Percentiles rank a stretch among this genome's conserved stretches.
Conservation (phyloP, 2,329 filamentous ascomycete species). For the Aspergillus carbonarius region DNA sequence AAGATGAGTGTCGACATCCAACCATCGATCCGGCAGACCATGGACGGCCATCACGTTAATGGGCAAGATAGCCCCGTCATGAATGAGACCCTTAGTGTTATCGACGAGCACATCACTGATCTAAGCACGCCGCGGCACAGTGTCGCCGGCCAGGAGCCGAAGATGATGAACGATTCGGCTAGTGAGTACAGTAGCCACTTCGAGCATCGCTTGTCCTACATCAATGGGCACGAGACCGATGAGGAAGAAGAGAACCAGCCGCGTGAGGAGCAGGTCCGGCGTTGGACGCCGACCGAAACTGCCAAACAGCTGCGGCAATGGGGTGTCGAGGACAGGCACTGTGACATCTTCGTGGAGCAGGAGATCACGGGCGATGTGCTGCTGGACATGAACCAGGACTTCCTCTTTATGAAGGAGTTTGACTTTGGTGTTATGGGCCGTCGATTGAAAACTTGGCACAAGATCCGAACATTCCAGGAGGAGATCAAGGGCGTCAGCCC, state of each 20-base stretch:
- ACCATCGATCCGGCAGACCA: slow-evolving; percentile 45
- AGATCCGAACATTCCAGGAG: slow-evolving; percentile 87
- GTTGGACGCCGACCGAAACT: slow-evolving; percentile 78
- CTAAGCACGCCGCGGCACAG: slow-evolving; percentile 64
- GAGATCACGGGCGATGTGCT: slow-evolving; percentile 94
- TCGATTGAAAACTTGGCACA: slow-evolving; percentile 92
- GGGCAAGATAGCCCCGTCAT: slow-evolving; percentile 72
- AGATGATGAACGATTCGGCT: slow-evolving; percentile 70
- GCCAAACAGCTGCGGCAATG: slow-evolving; percentile 83
- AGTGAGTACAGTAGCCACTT: slow-evolving; percentile 85
- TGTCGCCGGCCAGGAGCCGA: slow-evolving; percentile 49
- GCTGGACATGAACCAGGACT: slow-evolving; percentile 91
- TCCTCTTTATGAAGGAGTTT: slow-evolving; percentile 92
- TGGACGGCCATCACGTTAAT: slow-evolving; percentile 50
- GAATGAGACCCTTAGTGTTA: slow-evolving; percentile 92
- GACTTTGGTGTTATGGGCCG: slow-evolving; percentile 88
- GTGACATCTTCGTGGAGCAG: slow-evolving; percentile 90
- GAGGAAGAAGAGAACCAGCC: slow-evolving; percentile 79
- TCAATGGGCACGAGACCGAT: slow-evolving; percentile 91
- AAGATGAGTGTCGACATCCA: slow-evolving; percentile 41
- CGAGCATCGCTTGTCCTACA: slow-evolving; percentile 79
- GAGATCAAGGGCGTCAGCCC: slow-evolving; percentile 67
- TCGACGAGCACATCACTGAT: slow-evolving; percentile 94
- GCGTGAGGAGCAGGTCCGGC: slow-evolving; percentile 69
- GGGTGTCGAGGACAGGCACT: slow-evolving; percentile 85